These are phyloP conservation scores for Fusarium anthophilum DNA, from an alignment of 2,329 filamentous ascomycete species.

Conservation along the genomic window DNA sequence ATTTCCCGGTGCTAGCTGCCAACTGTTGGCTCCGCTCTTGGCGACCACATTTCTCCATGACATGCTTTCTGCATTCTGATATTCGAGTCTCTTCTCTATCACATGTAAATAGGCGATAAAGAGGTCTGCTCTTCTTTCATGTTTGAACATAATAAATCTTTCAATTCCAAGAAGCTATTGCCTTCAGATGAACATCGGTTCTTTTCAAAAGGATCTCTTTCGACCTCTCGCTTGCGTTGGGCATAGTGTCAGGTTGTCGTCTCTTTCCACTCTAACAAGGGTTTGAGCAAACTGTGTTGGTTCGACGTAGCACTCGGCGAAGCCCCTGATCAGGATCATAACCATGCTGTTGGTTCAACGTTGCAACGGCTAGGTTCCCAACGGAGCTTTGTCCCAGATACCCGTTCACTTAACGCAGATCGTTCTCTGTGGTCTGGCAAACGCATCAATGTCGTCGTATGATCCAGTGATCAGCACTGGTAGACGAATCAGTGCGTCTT, in stretches of 20 bases:
- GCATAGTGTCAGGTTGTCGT: background rate
- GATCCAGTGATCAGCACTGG: background rate
- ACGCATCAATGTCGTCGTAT: background rate
- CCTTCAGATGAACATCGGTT: background rate
- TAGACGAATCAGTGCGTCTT: background rate
- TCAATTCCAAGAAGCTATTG: rapidly evolving
- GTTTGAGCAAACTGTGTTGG: background rate
- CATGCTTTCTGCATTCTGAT: background rate
- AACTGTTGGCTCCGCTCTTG: background rate
- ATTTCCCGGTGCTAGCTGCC: background rate
- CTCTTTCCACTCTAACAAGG: background rate
- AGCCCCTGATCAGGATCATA: background rate
- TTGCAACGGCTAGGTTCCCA: background rate
- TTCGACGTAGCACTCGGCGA: background rate
- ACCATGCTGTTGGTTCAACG: background rate
- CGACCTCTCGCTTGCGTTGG: background rate
- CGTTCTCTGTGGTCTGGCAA: background rate
- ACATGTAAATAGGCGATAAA: too few species aligned
- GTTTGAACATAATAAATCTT: too few species aligned
- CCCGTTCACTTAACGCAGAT: background rate
- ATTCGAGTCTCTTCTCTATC: background rate
- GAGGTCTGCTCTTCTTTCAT: rapidly evolving
- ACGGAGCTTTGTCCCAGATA: background rate
- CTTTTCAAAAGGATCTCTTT: too few species aligned
- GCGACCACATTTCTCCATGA: background rate